Evolutionary conservation across 169 alveolate genomes (phyloP), one percentile per base, ranked within the genome.

Genomic region (Amoebophrya sp.): DNA sequence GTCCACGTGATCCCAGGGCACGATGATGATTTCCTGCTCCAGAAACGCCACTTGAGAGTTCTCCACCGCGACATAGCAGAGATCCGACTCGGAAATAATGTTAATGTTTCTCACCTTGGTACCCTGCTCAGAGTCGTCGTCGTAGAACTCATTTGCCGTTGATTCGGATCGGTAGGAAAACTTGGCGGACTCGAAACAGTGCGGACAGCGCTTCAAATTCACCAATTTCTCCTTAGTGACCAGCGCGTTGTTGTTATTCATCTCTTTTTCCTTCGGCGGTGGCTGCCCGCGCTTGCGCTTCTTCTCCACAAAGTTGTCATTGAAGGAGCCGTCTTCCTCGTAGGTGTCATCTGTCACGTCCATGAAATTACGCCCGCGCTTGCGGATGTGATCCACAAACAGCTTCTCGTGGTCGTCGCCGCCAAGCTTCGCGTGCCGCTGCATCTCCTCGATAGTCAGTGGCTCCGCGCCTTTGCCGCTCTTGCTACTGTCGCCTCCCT

Each of bases 261-360:
- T 25, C 10, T 25, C 83, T 25, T 66, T 66, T 1, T 25, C 10
- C 32, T 25, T n/a, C 18, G 83, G 83, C 35, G 83, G 83, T 25
- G 83, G 83, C 35, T 66, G 83, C 35, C 83, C 83, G 83, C 83
- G 83, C 35, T 66, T 66, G 35, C 83, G 83, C 83, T 66, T 66
- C 35, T 66, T 66, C 83, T 66, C 83, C 7, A 66, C 83, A 25
- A 66, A 66, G 18, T 66, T 66, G 35, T 66, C 83, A 25, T 7
- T 25, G 39, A 18, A 66, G 35, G 35, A 12, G 39, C 83, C 83
- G 35, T 66, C 83, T 25, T 66, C 83, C 18, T 66, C 83, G 83
- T 66, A 66, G 35, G 29, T n/a, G 32, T 66, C 38, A 1, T n/a
- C 83, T 25, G 10, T n/a, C 29, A 66, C 83, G 83, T 66, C 83